These are phyloP conservation scores for Aciculosporium take DNA, from an alignment of 2,329 filamentous ascomycete genomes.

Conservation along the genomic window DNA sequence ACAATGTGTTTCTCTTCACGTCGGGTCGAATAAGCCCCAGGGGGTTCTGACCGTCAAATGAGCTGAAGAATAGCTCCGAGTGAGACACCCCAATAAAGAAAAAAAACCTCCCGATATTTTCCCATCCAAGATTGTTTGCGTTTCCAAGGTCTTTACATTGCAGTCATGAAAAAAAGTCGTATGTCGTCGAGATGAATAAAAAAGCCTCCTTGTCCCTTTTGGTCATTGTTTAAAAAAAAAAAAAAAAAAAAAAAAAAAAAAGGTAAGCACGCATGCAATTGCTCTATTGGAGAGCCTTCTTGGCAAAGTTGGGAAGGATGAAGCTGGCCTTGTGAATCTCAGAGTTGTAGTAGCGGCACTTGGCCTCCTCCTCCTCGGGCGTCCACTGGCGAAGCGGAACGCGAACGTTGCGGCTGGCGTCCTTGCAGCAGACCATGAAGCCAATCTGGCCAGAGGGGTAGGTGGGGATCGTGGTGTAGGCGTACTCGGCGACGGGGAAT, in stretches of 20 bases:
- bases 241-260: too few relatives aligned
- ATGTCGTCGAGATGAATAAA: neutral
- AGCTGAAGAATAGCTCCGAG: too few relatives aligned
- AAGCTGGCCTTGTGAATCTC: constrained; percentile 94
- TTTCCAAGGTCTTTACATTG: neutral
- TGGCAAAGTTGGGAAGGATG: constrained; percentile 83
- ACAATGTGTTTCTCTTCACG: too few relatives aligned
- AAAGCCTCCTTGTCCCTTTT: neutral
- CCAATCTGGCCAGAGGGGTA: constrained; percentile 98
- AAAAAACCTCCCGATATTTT: neutral
- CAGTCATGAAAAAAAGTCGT: neutral
- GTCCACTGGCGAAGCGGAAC: constrained; percentile 73
- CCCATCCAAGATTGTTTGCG: neutral
- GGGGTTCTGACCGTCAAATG: too few relatives aligned
- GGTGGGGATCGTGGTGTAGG: constrained; percentile 97
- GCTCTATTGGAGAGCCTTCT: constrained; percentile 51
- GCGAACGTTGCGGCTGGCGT: constrained; percentile 67
- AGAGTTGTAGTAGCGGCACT: constrained; percentile 94
- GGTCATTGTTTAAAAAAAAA: neutral
- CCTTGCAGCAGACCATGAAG: constrained; percentile 99
- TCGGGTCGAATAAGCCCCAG: neutral
- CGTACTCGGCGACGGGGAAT: constrained; percentile 96
- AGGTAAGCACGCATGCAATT: too few relatives aligned
- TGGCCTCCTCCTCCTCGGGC: constrained; percentile 76
- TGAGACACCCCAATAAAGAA: neutral